phyloP scores from a whole-genome alignment of 768 basidiomycete species.

The Suillus tomentosus region DNA sequence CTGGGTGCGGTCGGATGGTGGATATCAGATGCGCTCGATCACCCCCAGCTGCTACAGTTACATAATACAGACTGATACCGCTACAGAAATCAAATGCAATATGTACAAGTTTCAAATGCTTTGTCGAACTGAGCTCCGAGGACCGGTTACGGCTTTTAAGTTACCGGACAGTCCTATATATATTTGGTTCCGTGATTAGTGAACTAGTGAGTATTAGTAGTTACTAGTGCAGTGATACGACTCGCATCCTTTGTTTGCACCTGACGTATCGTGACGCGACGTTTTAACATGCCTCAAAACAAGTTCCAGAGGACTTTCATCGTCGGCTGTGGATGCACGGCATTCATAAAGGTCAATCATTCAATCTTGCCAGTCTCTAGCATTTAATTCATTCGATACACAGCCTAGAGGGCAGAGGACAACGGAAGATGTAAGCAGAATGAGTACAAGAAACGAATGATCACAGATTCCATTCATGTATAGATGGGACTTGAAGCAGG shows the following conservation, averaged over 20 bases:
- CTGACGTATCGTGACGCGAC: not conserved
- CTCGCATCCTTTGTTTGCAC: not conserved
- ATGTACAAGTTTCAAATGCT: not conserved
- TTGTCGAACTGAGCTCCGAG: not conserved
- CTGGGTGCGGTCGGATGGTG: too few species aligned
- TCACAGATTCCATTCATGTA: conserved; percentile 2
- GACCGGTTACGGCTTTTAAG: not conserved
- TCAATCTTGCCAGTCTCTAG: not conserved
- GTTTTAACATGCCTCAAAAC: conserved; percentile 1
- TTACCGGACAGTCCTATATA: conserved; percentile 5
- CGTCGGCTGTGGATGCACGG: conserved; percentile 73
- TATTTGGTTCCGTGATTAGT: not conserved
- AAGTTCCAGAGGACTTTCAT: conserved; percentile 50
- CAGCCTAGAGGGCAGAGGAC: conserved; percentile 68
- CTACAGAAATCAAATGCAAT: not conserved
- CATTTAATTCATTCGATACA: conserved; percentile 13
- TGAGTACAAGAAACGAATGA: conserved; percentile 1
- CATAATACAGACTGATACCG: too few species aligned
- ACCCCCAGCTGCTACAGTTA: too few species aligned
- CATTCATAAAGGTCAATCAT: conserved; percentile 68
- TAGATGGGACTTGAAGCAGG: conserved; percentile 89
- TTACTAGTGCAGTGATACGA: not conserved
- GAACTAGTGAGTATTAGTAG: not conserved
- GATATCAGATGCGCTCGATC: too few species aligned
- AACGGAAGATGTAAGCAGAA: conserved; percentile 65